Evolutionary conservation across 2,329 filamentous ascomycete species (phyloP), one percentile per base, ranked within the genome.

Genomic region (Claviceps africana): DNA sequence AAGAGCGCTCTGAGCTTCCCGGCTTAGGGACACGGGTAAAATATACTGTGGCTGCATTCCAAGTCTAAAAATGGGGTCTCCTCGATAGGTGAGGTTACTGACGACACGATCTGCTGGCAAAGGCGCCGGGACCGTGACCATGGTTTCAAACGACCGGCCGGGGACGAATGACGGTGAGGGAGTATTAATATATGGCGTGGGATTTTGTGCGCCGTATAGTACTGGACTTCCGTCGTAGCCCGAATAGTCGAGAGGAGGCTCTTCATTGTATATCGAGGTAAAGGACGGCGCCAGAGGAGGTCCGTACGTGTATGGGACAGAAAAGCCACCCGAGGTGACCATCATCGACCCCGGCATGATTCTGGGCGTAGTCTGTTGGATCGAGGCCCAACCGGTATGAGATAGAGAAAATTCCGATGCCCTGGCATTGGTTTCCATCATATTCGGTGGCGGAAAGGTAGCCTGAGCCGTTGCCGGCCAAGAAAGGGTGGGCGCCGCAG

Each of bases 81-180:
- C 69, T 54, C 65, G 60, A 58, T 69, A 64, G 49, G 64, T 61
- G 56, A 67, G 57, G 54, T 68, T 57, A 60, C 65, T 65, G 54
- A 69, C 58, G 54, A 62, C 46, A 50, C 39, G 57, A 48, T 63
- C 62, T 54, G 62, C 53, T 50, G 69, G 63, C 54, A 72, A 60
- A 54, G 71, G 61, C 56, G 69, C 61, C 52, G 72, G 62, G 57
- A 71, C 60, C 59, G 70, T 71, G 64, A 75, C 68, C 68, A 78
- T 59, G 65, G 70, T 68, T 64, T 75, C 75, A 65, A 69, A 68
- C 59, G 68, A 67, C 65, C 72, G 69, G 62, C 70, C 67, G 62
- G 70, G 67, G 58, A 71, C 68, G 59, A 70, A 62, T 61, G 68
- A 67, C 65, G 74, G 72, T 61, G 72, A 73, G 56, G 70, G 66